Evolutionary conservation across 176 grass and related monocot species (phyloP), one percentile per base, ranked within the genome.

Genomic region (Juncus effusus): DNA sequence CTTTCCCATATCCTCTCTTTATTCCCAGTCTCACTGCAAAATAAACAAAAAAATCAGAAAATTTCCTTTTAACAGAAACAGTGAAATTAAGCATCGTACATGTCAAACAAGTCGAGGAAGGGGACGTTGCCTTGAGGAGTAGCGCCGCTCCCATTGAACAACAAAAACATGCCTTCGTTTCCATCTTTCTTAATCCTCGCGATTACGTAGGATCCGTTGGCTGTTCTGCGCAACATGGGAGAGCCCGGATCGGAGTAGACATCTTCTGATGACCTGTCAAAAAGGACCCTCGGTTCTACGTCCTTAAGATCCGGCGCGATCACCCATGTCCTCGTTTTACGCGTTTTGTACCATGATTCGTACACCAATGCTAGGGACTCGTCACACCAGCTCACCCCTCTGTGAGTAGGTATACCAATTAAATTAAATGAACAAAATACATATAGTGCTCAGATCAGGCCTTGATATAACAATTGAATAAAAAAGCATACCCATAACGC

Each of bases 1-100:
- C 95, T 99, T 89, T 99, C 89, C 95, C 95, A 99, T 82, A 94
- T 94, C 41, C 86, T 69, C 70, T 99, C 95, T 81, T 99, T 99
- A 81, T 36, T 84, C 84, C 89, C 86, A 52, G 86, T 90, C 61
- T 87, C 89, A 90, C 95, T 99, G 75, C 65, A 80, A 81, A 73
- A 83, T 56, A 19, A 67, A 80, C 4, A 61, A 61, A 52, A 16
- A 72, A 59, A 72, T 59, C 10, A 59, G 56, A 40, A 59, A 3
- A 59, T 40, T 6, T 47, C 4, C 9, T 47, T 6, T 47, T 60
- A 13, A 60, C 54, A 61, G 44, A 16, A 7, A 37, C 60, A 69
- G 16, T 56, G 36, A 53, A 64, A 7, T 10, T 55, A 41, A 67
- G 59, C 62, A 77, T 81, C 85, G 71, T 89, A 99, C 95, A 94